Evolutionary conservation across 2,329 filamentous ascomycete species (phyloP).

Genomic region (Clonostachys solani): DNA sequence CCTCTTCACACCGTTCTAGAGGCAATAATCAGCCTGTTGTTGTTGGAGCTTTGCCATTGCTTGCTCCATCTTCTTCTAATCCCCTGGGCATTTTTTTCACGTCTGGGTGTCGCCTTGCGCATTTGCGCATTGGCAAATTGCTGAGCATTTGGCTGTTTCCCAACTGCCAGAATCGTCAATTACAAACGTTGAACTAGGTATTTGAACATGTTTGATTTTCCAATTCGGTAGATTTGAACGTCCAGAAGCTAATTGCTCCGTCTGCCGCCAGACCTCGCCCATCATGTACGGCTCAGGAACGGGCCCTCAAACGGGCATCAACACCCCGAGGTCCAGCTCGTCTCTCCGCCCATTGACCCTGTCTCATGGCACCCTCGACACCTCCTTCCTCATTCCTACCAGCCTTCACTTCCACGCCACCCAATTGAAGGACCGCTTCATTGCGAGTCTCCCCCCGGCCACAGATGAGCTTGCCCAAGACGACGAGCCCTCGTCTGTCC

Average conservation of each 20-base stretch:
- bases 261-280: neutral
- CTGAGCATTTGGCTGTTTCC: neutral
- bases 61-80: constrained; percentile 3
- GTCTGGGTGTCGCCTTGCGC: neutral
- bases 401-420: constrained; percentile 94
- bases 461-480: constrained; percentile 98
- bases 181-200: too few relatives aligned
- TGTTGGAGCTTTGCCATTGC: constrained; percentile 1
- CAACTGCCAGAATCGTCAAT: too few relatives aligned
- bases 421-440: constrained; percentile 89
- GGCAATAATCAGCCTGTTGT: neutral
- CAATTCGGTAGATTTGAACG: too few relatives aligned
- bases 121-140: constrained; percentile 2
- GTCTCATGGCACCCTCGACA: constrained; percentile 90
- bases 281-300: constrained; percentile 81
- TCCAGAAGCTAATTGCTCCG: neutral
- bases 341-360: constrained; percentile 90
- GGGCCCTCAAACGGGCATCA: constrained; percentile 91
- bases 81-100: constrained; percentile 1
- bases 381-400: constrained; percentile 92
- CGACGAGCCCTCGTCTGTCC: constrained; percentile 95
- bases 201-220: too few relatives aligned
- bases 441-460: constrained; percentile 76
- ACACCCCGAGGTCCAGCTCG: constrained; percentile 89
- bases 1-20: neutral